Evolutionary conservation across 2,329 filamentous ascomycete genomes (phyloP), one percentile per base, ranked within the genome.

Genomic region (Aspergillus fischeri): DNA sequence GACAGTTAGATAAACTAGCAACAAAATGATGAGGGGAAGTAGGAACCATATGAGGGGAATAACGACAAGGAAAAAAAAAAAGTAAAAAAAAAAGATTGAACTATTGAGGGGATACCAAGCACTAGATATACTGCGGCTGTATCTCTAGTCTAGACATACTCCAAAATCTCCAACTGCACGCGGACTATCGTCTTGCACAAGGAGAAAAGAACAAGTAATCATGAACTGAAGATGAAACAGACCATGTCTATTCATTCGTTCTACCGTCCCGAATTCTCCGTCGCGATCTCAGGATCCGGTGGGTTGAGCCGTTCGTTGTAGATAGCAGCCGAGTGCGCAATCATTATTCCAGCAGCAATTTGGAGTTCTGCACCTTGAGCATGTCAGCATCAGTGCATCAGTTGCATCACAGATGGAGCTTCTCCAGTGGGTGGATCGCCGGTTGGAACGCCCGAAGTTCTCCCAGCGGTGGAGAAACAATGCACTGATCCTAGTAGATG

Each of bases 391-490:
- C 32, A 35, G 32, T 24, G 24, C 24, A 24, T 24, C 24, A 24
- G 3, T 35, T 35, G 32, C 32, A 35, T 38, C 14, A 38, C 32
- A 38, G 21, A 45, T 45, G 42, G 20, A 45, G 42, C 20, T 45
- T 24, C 42, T 45, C 42, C 42, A 38, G 32, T 14, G 20, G 42
- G 42, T 54, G 53, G 53, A 54, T 54, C 53, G 17, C 25, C 45
- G 52, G 52, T 50, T 45, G 21, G 28, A 14, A 21, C 52, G 25
- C 27, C 27, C 49, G 17, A 47, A 49, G 24, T 38, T 32, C 49
- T 21, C 28, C 53, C 53, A 38, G 25, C 29, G 47, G 53, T 54
- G 53, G 53, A 54, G 53, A 54, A 54, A 14, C 42, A 45, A 45
- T 24, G 14, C 32, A 38, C 4, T 7, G 32, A 38, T 38, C 29